A percentile compares a stretch with the other conserved stretches of the same genome.
These are phyloP conservation scores for Trichophyton benhamiae DNA, from an alignment of 2,329 filamentous ascomycete genomes.

Conservation along the genomic window DNA sequence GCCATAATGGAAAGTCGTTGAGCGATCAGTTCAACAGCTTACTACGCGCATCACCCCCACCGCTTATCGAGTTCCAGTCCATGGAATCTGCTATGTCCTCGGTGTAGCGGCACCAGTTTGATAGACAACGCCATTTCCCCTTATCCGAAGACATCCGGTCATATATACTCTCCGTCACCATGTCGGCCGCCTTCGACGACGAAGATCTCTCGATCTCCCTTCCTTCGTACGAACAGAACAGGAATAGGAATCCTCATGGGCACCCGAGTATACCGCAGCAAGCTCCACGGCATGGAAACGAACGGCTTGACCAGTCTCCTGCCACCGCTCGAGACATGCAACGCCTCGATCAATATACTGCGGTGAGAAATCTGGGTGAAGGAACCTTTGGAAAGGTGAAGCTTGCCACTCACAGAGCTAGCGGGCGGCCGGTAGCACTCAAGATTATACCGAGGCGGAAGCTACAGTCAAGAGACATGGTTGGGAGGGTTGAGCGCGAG, in stretches of 20 bases:
- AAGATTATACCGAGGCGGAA: conserved; percentile 97
- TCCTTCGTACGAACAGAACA: conserved; percentile 14
- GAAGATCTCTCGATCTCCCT: conserved; percentile 29
- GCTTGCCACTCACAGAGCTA: conserved; percentile 82
- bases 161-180: conserved; percentile 11
- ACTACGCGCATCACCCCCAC: neutral
- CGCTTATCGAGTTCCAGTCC: neutral
- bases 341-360: conserved; percentile 81
- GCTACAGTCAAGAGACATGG: conserved; percentile 94
- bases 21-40: neutral
- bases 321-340: conserved; percentile 52
- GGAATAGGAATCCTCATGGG: conserved; percentile 13
- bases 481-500: conserved; percentile 89
- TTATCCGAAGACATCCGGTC: neutral
- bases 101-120: neutral
- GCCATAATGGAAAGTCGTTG: neutral
- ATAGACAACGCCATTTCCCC: neutral
- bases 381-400: conserved; percentile 99
- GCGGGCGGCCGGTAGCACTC: conserved; percentile 86
- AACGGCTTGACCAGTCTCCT: conserved; percentile 29
- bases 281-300: conserved; percentile 10
- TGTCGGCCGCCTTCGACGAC: conserved; percentile 27
- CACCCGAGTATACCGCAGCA: conserved; percentile 12
- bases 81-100: neutral
- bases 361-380: conserved; percentile 82